Percentiles rank a stretch among this genome's conserved stretches.
Evolutionary conservation across 139 green algal genomes (phyloP).

Genomic region (Haematococcus sp.): DNA sequence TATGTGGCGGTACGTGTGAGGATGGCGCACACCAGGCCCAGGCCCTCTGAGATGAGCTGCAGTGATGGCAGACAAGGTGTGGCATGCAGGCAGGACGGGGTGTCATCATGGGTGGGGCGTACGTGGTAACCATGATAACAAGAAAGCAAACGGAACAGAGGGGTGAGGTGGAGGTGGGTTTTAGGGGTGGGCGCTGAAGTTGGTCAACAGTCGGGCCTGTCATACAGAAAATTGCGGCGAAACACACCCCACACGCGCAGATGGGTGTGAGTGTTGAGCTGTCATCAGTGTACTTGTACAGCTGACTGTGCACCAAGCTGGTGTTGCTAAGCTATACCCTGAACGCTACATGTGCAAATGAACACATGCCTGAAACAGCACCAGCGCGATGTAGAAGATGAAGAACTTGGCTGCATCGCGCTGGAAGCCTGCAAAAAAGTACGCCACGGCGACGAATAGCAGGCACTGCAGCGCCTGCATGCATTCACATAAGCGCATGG

Average conservation of each 20-base stretch:
- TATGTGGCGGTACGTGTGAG: constrained; percentile 37
- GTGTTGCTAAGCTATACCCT: too few relatives aligned
- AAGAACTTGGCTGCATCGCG: constrained; percentile 31
- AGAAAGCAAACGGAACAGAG: too few relatives aligned
- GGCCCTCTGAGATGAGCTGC: constrained; percentile 38
- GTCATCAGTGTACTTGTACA: too few relatives aligned
- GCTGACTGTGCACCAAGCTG: too few relatives aligned
- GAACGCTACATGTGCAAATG: too few relatives aligned
- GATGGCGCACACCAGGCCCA: constrained; percentile 49
- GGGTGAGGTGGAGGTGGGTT: too few relatives aligned
- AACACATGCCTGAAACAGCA: constrained; percentile 52
- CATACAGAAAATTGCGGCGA: too few relatives aligned
- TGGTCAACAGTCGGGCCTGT: too few relatives aligned
- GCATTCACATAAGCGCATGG: too few relatives aligned
- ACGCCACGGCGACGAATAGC: constrained; percentile 20
- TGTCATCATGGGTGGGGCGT: not conserved
- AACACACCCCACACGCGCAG: too few relatives aligned
- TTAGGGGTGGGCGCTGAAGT: too few relatives aligned
- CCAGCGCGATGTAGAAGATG: constrained; percentile 26
- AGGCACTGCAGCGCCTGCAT: constrained; percentile 22
- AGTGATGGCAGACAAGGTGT: not conserved
- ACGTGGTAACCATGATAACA: not conserved
- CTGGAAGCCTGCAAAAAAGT: constrained; percentile 45
- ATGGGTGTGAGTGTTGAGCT: too few relatives aligned
- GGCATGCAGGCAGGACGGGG: not conserved